Evolutionary conservation across 495 filamentous ascomycete species (phyloP).

Genomic region (Penicillium alfredii): DNA sequence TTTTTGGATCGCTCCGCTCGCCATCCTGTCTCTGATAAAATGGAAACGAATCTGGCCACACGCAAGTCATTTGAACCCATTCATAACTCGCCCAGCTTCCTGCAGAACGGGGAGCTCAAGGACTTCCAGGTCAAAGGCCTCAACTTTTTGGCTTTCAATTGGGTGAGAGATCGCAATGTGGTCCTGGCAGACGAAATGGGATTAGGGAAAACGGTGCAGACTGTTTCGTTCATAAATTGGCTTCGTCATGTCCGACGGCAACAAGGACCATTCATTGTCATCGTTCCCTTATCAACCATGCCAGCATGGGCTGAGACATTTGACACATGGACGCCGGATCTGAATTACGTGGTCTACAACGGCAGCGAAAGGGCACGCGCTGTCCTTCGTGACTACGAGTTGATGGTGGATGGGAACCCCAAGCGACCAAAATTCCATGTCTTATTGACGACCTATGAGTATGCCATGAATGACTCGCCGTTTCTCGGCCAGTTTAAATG

Average conservation of each 20-base stretch:
- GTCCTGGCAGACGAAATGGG: slow-evolving; percentile 99
- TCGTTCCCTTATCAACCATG: slow-evolving; percentile 92
- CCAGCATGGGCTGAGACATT: slow-evolving; percentile 98
- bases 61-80: slow-evolving; percentile 65
- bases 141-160: slow-evolving; percentile 92
- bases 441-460: slow-evolving; percentile 92
- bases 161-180: slow-evolving; percentile 85
- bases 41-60: slow-evolving; percentile 67
- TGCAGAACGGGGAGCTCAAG: slow-evolving; percentile 78
- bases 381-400: slow-evolving; percentile 81
- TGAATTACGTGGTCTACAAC: slow-evolving; percentile 96
- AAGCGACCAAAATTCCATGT: slow-evolving; percentile 91
- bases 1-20: slow-evolving; percentile 75
- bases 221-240: slow-evolving; percentile 96
- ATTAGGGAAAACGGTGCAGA: slow-evolving; percentile 96
- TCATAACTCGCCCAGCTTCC: slow-evolving; percentile 73
- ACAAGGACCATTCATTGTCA: slow-evolving; percentile 90
- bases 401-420: slow-evolving; percentile 75
- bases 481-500: slow-evolving; percentile 86
- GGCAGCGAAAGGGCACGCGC: slow-evolving; percentile 75
- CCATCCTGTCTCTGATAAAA: slow-evolving; percentile 66
- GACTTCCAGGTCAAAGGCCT: slow-evolving; percentile 92
- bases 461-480: slow-evolving; percentile 70
- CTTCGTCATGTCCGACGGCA: slow-evolving; percentile 85
- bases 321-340: slow-evolving; percentile 89